phyloP scores from a whole-genome alignment of 495 filamentous ascomycete species.

The Penicillium bovifimosum region DNA sequence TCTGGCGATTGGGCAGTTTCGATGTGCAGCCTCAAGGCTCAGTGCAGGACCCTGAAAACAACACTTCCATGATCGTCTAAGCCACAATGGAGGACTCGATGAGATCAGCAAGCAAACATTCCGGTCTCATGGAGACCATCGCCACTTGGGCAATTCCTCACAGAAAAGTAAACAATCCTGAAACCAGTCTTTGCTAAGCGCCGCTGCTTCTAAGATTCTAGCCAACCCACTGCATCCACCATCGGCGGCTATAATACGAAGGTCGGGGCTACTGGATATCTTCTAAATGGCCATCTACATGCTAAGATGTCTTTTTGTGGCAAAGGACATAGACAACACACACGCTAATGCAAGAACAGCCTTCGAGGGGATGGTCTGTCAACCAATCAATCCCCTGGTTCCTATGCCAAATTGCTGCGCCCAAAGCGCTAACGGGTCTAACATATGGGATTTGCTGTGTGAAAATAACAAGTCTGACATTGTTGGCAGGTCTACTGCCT shows the following conservation, averaged over 20 bases:
- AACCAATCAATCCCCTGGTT: background rate
- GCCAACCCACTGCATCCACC: background rate
- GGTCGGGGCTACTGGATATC: no score
- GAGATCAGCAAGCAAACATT: no score
- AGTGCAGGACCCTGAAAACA: no score
- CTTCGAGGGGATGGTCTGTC: background rate
- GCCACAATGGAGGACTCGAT: no score
- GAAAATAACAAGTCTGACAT: background rate
- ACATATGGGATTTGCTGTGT: background rate
- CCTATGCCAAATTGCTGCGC: background rate
- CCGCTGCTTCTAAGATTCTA: background rate
- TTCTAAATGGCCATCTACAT: background rate
- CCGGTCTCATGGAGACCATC: no score
- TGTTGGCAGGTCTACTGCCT: no score
- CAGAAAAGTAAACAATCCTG: background rate
- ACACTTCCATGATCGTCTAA: no score
- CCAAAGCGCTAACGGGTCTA: background rate
- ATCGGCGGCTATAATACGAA: background rate
- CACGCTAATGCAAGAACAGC: background rate
- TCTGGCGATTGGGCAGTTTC: no score
- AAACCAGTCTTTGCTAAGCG: background rate
- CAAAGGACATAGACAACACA: background rate
- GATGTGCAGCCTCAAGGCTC: no score
- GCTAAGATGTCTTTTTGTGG: no score
- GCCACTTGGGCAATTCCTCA: no score